Evolutionary conservation across 2,329 filamentous ascomycete genomes (phyloP).

Genomic region (Diaporthe ampelina): DNA sequence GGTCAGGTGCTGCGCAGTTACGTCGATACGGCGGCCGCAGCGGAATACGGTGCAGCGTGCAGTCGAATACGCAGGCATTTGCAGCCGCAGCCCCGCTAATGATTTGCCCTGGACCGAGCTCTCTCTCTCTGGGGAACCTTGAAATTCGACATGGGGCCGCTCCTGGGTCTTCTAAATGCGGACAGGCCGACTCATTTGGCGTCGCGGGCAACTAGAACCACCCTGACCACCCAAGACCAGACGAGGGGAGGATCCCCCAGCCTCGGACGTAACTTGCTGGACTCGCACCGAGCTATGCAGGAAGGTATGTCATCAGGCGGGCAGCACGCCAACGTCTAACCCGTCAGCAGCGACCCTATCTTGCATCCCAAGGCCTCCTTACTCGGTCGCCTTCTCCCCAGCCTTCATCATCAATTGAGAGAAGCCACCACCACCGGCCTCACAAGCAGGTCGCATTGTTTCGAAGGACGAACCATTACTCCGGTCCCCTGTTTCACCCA

Average conservation of each 20-base stretch:
- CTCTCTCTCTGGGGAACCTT: slow-evolving; percentile 27
- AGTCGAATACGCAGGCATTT: slow-evolving; percentile 3
- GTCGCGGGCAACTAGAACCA: slow-evolving; percentile 10
- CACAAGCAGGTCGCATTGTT: slow-evolving; percentile 17
- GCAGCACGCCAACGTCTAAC: slow-evolving; percentile 25
- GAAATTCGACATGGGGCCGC: slow-evolving; percentile 29
- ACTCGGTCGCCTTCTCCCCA: slow-evolving; percentile 1
- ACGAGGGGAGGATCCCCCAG: slow-evolving; percentile 26
- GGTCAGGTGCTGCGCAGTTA: neutral
- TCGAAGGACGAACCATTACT: slow-evolving; percentile 19
- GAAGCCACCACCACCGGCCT: slow-evolving; percentile 9
- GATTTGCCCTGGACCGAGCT: slow-evolving; percentile 32
- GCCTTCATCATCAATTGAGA: slow-evolving; percentile 1
- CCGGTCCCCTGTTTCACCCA: slow-evolving; percentile 28
- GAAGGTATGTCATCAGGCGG: slow-evolving; percentile 29
- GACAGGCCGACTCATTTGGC: slow-evolving; percentile 33
- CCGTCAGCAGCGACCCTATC: slow-evolving; percentile 27
- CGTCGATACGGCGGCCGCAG: neutral
- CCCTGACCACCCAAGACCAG: slow-evolving; percentile 17
- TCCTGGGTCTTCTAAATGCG: slow-evolving; percentile 28
- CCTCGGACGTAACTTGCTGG: slow-evolving; percentile 14
- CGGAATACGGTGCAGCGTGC: neutral
- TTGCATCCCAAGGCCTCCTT: slow-evolving; percentile 15
- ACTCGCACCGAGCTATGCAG: slow-evolving; percentile 10
- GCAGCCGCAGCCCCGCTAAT: slow-evolving; percentile 29